Evolutionary conservation across 768 basidiomycete species (phyloP).

Genomic region (Boletus fagicola): DNA sequence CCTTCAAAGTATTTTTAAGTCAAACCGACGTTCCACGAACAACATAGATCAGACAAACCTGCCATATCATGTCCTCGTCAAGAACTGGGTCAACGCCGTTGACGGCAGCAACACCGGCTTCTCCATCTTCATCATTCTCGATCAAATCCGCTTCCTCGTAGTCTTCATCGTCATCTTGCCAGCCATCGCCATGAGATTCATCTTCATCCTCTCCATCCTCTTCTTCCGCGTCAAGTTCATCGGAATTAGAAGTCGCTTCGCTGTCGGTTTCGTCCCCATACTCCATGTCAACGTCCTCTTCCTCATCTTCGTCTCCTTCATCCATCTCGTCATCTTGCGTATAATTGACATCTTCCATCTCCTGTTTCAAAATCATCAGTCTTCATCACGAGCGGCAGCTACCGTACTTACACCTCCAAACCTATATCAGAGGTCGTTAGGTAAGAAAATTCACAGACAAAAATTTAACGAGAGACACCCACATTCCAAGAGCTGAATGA

Average conservation of each 20-base stretch:
- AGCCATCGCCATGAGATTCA: conserved; percentile 44
- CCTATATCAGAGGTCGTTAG: conserved; percentile 29
- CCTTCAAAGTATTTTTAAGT: conserved; percentile 33
- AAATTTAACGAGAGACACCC: conserved; percentile 28
- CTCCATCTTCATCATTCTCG: conserved; percentile 60
- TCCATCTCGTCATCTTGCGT: conserved; percentile 72
- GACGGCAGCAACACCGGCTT: conserved; percentile 47
- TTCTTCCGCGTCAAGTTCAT: conserved; percentile 65
- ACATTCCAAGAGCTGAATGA: conserved; percentile 95
- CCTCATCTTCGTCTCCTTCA: conserved; percentile 76
- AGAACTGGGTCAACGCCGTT: conserved; percentile 49
- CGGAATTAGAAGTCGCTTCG: conserved; percentile 75
- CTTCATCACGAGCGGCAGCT: conserved; percentile 7
- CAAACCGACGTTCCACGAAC: conserved; percentile 9
- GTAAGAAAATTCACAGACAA: conserved; percentile 7
- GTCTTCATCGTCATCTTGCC: conserved; percentile 54
- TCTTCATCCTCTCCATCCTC: conserved; percentile 61
- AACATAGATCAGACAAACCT: conserved; percentile 39
- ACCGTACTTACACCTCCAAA: conserved; percentile 72
- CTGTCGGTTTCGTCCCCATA: conserved; percentile 82
- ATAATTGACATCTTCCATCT: conserved; percentile 81
- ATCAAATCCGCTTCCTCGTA: conserved; percentile 60
- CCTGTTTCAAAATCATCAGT: conserved; percentile 43
- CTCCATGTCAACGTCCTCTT: conserved; percentile 86
- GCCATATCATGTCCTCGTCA: conserved; percentile 56